Base-by-base conservation (phyloP, 179 eudicot species). In the Beta corolliflora region DNA sequence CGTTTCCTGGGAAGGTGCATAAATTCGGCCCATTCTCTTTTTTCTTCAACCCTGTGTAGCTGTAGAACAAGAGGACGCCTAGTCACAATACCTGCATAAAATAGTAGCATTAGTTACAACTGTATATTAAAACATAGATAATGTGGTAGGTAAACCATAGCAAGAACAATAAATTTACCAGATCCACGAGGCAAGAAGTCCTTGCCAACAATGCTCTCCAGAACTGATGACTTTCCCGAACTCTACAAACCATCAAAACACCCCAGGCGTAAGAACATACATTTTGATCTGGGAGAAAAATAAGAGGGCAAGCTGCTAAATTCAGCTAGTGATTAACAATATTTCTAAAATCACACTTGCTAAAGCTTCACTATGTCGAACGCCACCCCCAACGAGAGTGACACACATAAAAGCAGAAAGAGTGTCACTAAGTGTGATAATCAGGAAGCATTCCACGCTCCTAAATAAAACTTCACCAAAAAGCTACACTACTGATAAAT, bases 181-280 rank as follows among this genome's bases (percentile, higher is more conserved):
- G 99, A 94, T 91, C 99, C 99, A 88, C 99, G 98, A 79, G 99
- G 99, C 85, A 97, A 84, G 81, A 97, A 97, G 87, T 97, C 99
- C 88, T 91, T 97, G 70, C 98, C 98, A 48, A 97, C 99, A 85
- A 94, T 83, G 79, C 99, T 97, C 84, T 97, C 99, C 85, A 97
- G 87, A 58, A 94, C 98, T 9, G 99, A 97, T 23, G 99, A 97
- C 84, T 97, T 97, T 50, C 99, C 99, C 13, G 99, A 97, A 83
- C 99, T 97, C 99, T 97, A 81, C 82, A 87, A 70, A 81, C 23
- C 78, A 79, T n/a, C 77, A 29, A 73, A 82, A 79, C 36, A 53
- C 48, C 48, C 60, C 60, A 71, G 48, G 48, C 53, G 54, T 72
- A 21, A 55, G 61, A 54, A n/a, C 7, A 48, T 6, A n/a, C 7